Base-by-base conservation (phyloP, 768 basidiomycete genomes). In the Leccinum arenicola region DNA sequence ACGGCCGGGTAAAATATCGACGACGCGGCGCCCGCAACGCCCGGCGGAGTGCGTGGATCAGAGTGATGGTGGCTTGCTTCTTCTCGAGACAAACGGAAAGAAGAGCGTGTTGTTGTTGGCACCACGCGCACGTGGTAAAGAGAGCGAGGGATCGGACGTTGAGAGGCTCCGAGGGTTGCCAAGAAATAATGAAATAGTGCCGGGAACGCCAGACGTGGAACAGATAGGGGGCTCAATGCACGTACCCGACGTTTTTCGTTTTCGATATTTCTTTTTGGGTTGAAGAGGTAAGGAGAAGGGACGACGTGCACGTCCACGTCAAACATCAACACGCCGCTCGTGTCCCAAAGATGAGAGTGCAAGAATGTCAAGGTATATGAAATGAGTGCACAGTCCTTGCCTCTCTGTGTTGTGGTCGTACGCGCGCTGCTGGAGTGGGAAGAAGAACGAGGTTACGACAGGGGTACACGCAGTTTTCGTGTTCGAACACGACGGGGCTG, bases 111-210 rank as follows among this genome's bases (percentile, higher is more conserved):
- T 27, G 25, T 43, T 43, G 40, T 43, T 43, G 40, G 40, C 40
- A 43, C 40, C 40, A n/a, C n/a, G 40, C n/a, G 40, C 40, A 43
- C n/a, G 40, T 19, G 40, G n/a, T 19, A 43, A n/a, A 43, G 15
- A 9, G n/a, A 43, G 40, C 40, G 40, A 43, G 40, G 40, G 10
- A 43, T 51, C 66, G 66, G 65, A 67, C 47, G 59, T 66, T 67
- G 66, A 10, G 29, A 45, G 65, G 40, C 65, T 66, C 65, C 65
- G 65, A 67, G 66, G 62, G n/a, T 23, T 49, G 36, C 9, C 25
- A 35, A 48, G 52, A 61, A 50, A 56, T 57, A 61, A 55, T 43
- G 40, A 43, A 43, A 43, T 9, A 60, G 59, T 67, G 59, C 59
- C 57, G 59, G 55, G 56, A 66, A 36, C 19, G 40, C 11, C 14